These are phyloP conservation scores for Phytophthora aleatoria DNA, from an alignment of 352 stramenopile genomes.

Conservation along the genomic window DNA sequence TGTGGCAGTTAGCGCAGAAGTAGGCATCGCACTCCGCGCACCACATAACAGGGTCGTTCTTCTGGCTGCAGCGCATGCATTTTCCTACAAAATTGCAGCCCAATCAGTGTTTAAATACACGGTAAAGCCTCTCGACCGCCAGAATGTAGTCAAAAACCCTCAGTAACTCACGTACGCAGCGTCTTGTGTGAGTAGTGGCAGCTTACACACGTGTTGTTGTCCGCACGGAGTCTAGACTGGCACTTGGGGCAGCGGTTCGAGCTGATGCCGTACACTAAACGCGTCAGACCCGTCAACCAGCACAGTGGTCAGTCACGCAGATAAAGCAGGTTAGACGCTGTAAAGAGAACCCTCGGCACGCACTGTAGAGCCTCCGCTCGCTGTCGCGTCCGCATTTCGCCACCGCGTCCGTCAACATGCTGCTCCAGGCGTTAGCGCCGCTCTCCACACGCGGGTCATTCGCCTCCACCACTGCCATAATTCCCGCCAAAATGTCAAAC, in stretches of 20 bases:
- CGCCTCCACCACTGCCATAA: slow-evolving; percentile 10
- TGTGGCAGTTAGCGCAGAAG: slow-evolving; percentile 60
- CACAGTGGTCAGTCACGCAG: slow-evolving; percentile 1
- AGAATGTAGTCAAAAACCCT: background rate
- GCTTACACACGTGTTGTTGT: slow-evolving; percentile 41
- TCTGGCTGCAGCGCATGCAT: slow-evolving; percentile 48
- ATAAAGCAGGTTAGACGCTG: background rate
- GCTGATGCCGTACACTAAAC: slow-evolving; percentile 72
- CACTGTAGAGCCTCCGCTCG: slow-evolving; percentile 59
- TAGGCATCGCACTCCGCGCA: slow-evolving; percentile 70
- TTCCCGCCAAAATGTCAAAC: slow-evolving; percentile 9
- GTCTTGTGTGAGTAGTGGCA: slow-evolving; percentile 48
- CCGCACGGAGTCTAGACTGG: slow-evolving; percentile 40
- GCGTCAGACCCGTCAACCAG: slow-evolving; percentile 6
- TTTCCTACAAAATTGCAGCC: slow-evolving; percentile 30
- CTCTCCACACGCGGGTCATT: slow-evolving; percentile 3
- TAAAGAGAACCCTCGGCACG: background rate
- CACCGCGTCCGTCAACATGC: slow-evolving; percentile 47
- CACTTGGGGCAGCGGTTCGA: slow-evolving; percentile 52
- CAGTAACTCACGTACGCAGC: slow-evolving; percentile 32
- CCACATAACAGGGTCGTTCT: slow-evolving; percentile 52
- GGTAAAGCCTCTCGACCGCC: background rate
- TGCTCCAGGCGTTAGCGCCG: slow-evolving; percentile 30
- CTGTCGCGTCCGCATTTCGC: slow-evolving; percentile 55
- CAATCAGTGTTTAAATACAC: background rate